These are phyloP conservation scores for Bromus sterilis DNA, from an alignment of 176 grass and related monocot species.

Conservation along the genomic window DNA sequence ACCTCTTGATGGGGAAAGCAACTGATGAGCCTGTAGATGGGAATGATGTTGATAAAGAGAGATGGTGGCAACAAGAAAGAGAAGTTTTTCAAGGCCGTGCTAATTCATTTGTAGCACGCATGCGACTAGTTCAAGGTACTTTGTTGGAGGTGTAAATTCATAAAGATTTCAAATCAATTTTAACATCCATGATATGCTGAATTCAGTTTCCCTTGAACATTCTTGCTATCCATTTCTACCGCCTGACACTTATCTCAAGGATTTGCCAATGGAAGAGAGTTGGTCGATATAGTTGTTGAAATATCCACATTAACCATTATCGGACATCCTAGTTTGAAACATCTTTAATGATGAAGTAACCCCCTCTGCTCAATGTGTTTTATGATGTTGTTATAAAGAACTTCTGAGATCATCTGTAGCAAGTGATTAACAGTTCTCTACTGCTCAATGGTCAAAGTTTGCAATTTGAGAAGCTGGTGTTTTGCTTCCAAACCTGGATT, in stretches of 20 bases:
- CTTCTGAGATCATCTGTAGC: not conserved
- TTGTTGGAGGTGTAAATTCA: not conserved
- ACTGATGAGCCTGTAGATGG: slow-evolving; percentile 33
- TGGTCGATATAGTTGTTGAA: not conserved
- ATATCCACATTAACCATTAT: not conserved
- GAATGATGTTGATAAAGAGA: slow-evolving; percentile 44
- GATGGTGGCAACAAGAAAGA: slow-evolving; percentile 69
- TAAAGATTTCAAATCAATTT: not conserved
- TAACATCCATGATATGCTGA: not conserved
- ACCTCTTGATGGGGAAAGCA: slow-evolving; percentile 60
- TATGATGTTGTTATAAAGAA: not conserved
- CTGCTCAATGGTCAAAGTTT: not conserved
- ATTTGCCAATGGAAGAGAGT: not conserved
- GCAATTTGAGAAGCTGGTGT: not conserved
- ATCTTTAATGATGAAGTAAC: not conserved
- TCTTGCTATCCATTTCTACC: not conserved
- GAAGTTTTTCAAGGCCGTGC: slow-evolving; percentile 53
- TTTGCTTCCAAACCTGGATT: slow-evolving; percentile 1
- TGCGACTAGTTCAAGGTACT: slow-evolving; percentile 79
- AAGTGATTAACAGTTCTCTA: not conserved
- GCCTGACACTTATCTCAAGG: not conserved
- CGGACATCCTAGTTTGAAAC: not conserved
- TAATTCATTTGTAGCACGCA: slow-evolving; percentile 59
- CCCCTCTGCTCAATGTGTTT: not conserved
- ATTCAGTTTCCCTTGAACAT: not conserved